Evolutionary conservation across 257 asterid species (phyloP).

Genomic region (Salvia splendens): DNA sequence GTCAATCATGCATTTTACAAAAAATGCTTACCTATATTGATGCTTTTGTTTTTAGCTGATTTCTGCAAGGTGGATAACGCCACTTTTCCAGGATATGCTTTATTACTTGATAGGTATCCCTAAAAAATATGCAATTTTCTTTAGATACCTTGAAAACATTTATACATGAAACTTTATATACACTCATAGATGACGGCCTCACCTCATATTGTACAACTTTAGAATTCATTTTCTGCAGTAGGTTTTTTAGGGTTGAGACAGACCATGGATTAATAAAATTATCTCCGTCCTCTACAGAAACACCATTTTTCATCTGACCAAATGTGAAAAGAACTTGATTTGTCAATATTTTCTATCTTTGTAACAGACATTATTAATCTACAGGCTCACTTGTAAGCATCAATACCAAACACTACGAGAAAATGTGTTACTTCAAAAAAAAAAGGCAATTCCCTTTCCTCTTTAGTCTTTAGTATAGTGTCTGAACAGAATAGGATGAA

Average conservation of each 20-base stretch:
- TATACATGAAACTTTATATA: too few species aligned
- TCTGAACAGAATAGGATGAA: slow-evolving; percentile 1
- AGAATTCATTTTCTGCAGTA: too few species aligned
- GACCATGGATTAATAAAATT: too few species aligned
- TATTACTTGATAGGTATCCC: slow-evolving; percentile 70
- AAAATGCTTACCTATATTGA: slow-evolving; percentile 37
- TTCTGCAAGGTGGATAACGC: slow-evolving; percentile 38
- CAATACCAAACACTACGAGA: not conserved
- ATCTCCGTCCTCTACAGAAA: slow-evolving; percentile 17
- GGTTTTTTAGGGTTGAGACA: too few species aligned
- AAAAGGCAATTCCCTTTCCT: too few species aligned
- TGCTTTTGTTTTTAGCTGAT: slow-evolving; percentile 71
- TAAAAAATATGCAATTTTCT: slow-evolving; percentile 31
- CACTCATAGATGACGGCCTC: too few species aligned
- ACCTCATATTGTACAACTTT: too few species aligned
- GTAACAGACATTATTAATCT: not conserved
- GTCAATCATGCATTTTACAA: slow-evolving; percentile 5
- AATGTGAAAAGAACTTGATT: slow-evolving; percentile 31
- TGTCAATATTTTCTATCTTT: not conserved
- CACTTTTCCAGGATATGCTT: slow-evolving; percentile 81
- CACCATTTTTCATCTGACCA: slow-evolving; percentile 46
- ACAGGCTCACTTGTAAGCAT: too few species aligned
- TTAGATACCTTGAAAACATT: too few species aligned
- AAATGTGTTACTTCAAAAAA: slow-evolving; percentile 6
- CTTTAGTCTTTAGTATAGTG: not conserved